These are phyloP conservation scores for Rhizophagus clarus DNA, from an alignment of 192 early-diverging fungal genomes.

Conservation along the genomic window DNA sequence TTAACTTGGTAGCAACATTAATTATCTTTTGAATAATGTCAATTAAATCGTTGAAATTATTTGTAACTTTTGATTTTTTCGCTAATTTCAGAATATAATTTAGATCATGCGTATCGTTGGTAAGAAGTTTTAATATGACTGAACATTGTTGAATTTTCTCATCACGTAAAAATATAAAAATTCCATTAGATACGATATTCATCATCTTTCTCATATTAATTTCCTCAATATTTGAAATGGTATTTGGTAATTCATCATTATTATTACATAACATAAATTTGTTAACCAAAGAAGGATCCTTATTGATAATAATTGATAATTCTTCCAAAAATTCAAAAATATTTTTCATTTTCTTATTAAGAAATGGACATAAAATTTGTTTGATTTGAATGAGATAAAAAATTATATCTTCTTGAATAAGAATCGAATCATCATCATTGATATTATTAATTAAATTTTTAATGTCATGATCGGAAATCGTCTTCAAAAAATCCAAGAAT, in stretches of 20 bases:
- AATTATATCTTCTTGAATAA: constrained; percentile 29
- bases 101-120: background rate
- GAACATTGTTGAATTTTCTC: constrained; percentile 18
- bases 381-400: constrained; percentile 21
- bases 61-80: background rate
- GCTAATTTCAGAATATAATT: background rate
- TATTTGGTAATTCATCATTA: constrained; percentile 19
- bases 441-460: constrained; percentile 29
- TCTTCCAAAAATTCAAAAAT: background rate
- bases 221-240: constrained; percentile 10
- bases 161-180: constrained; percentile 18
- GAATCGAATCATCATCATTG: constrained; percentile 25
- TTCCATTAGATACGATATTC: constrained; percentile 20
- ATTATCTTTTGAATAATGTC: constrained; percentile 25
- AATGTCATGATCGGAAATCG: constrained; percentile 18
- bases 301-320: background rate
- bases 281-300: constrained; percentile 1
- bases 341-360: background rate
- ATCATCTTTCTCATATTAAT: constrained; percentile 19
- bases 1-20: constrained; percentile 23
- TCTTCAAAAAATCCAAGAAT: background rate
- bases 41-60: constrained; percentile 23
- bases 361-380: constrained; percentile 15
- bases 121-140: too few relatives aligned
- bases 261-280: constrained; percentile 20